These are phyloP conservation scores for Tylopilus felleus DNA, from an alignment of 768 basidiomycete species.

Conservation along the genomic window DNA sequence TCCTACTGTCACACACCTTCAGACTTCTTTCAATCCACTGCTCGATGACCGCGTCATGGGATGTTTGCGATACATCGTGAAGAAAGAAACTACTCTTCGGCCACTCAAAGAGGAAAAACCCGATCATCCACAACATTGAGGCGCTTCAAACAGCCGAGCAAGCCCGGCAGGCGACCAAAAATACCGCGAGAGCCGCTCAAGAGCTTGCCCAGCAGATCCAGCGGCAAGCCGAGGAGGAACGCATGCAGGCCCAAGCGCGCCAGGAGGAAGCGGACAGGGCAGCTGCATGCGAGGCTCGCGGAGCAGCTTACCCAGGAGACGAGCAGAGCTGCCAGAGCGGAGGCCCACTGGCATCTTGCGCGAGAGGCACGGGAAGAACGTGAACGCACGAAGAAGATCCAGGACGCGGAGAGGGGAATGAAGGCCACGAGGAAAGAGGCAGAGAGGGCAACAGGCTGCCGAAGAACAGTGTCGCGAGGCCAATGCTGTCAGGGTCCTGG, in stretches of 20 bases:
- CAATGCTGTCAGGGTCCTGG: constrained; percentile 12
- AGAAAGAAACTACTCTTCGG: too few relatives aligned
- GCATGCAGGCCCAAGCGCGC: background rate
- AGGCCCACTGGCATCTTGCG: constrained; percentile 7
- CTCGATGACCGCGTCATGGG: too few relatives aligned
- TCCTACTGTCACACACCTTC: too few relatives aligned
- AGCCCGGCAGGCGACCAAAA: background rate
- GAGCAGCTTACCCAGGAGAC: constrained; percentile 14
- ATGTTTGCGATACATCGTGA: too few relatives aligned
- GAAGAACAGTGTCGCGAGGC: constrained; percentile 21
- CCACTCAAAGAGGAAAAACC: too few relatives aligned
- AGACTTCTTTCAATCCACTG: too few relatives aligned
- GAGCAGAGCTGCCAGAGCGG: constrained; percentile 12
- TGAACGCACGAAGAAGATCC: constrained; percentile 7
- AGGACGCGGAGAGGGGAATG: constrained; percentile 17
- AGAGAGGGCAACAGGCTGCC: constrained; percentile 5
- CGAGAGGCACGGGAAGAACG: constrained; percentile 15
- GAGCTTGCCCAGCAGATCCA: background rate
- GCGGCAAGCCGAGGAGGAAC: constrained; percentile 10
- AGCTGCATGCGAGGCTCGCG: background rate
- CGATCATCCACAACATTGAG: constrained; percentile 10
- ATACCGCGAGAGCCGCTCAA: constrained; percentile 2
- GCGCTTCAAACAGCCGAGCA: constrained; percentile 11
- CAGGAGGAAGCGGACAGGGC: constrained; percentile 13
- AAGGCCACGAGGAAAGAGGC: constrained; percentile 12